Evolutionary conservation across 2,329 filamentous ascomycete species (phyloP).

Genomic region (Zymoseptoria tritici): DNA sequence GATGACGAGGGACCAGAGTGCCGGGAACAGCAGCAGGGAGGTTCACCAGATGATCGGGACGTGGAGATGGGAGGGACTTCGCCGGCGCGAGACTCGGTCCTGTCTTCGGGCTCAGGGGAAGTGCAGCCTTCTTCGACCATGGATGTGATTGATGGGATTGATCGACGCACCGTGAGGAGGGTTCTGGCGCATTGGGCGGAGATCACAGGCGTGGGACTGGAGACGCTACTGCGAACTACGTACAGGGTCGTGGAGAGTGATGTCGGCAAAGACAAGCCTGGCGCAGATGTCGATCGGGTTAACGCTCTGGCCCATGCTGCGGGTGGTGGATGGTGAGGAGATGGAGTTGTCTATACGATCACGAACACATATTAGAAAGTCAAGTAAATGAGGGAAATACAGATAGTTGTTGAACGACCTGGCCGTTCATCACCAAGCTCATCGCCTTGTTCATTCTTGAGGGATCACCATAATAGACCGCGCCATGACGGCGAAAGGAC

Average conservation of each 20-base stretch:
- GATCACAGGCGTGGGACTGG: slow-evolving; percentile 61
- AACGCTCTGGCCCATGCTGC: slow-evolving; percentile 84
- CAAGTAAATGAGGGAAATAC: neutral
- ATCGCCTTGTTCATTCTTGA: too few species aligned
- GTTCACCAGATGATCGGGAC: slow-evolving; percentile 13
- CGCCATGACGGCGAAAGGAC: too few species aligned
- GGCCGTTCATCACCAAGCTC: neutral
- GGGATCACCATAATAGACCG: too few species aligned
- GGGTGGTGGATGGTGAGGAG: slow-evolving; percentile 76
- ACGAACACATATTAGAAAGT: neutral
- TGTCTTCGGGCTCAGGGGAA: slow-evolving; percentile 22
- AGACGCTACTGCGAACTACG: slow-evolving; percentile 72
- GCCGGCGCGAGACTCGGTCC: slow-evolving; percentile 17
- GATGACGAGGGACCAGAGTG: slow-evolving; percentile 7
- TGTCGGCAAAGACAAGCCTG: slow-evolving; percentile 67
- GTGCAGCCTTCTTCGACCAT: neutral
- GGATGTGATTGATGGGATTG: slow-evolving; percentile 45
- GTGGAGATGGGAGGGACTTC: slow-evolving; percentile 10
- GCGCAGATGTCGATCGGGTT: slow-evolving; percentile 69
- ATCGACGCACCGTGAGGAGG: slow-evolving; percentile 56
- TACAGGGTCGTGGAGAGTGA: slow-evolving; percentile 92
- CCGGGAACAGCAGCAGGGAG: neutral
- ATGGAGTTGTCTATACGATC: neutral
- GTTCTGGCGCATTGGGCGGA: slow-evolving; percentile 69
- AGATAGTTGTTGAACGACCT: neutral